Base-by-base conservation (phyloP, 805 yeast species). In the Starmerella sp. region DNA sequence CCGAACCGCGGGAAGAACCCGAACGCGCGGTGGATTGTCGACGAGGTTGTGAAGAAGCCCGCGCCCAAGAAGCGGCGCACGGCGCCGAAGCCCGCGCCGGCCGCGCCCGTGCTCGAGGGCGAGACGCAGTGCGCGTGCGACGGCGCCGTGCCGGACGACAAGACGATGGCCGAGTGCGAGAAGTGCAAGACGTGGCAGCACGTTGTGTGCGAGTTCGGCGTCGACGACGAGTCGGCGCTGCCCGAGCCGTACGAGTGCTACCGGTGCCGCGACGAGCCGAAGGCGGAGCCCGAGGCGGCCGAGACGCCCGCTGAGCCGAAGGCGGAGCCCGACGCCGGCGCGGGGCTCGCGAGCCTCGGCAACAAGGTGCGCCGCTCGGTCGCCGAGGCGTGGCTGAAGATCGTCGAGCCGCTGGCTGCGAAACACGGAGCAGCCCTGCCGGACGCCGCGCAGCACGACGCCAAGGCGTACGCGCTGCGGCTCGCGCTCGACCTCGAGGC, bases 121-220 rank as follows among this genome's bases (percentile, higher is more conserved):
- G 57, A 48, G 14, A 47, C 54, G 10, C 37, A 41, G 15, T 61
- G 64, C 38, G 29, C 39, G 13, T 61, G 64, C 51, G 68, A 63
- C 41, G 73, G 72, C 34, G 73, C 69, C 30, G 78, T 81, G 22
- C 78, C 48, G 34, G 70, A 65, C 46, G 72, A 72, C 30, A 73
- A 70, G 30, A 77, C 81, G 22, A 80, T 82, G 84, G 77, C 79
- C 22, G 80, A 79, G 65, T 83, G 90, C 67, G 86, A 80, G 48
- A 64, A 67, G 37, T 83, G 90, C 65, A 64, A 72, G 50, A 75
- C 81, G 5, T 83, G 88, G 88, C 90, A 83, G 66, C 90, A 83
- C 64, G 75, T 80, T 14, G 69, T 63, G 54, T 83, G 90, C 64
- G 75, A 81, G 74, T 75, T 81, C 45, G 80, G 75, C 46, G 65